Base-by-base conservation (phyloP, 129 eudicot genomes). In the Flaveria trinervia region DNA sequence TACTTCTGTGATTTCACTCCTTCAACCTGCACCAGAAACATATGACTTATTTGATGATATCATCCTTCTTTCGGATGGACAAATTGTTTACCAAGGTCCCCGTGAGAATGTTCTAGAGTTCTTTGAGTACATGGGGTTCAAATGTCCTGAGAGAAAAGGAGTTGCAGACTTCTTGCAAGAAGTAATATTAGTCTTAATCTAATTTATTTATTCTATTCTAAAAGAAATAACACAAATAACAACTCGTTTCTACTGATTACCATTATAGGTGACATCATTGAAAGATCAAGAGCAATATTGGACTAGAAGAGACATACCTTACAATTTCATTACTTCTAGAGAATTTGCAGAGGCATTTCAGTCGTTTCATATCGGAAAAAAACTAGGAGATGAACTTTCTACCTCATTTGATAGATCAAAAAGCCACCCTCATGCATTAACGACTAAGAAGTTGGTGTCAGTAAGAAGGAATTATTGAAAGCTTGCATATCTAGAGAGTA, bases 291-390 rank as follows among this genome's bases (percentile, higher is more conserved):
- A 80, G 71, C 96, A 90, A 54, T 90, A 90, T 46, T 90, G 96
- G 96, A 57, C 61, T 16, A 54, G 74, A 43, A 78, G 87, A 77
- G 89, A 88, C 25, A 79, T 82, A 50, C 80, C 89, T 22, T 88
- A 86, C 72, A 78, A 46, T 59, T 90, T 85, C 64, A 59, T 94
- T 33, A 85, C 84, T 55, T 88, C 81, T 46, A 81, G 69, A 72
- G 97, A 94, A 78, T 89, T 94, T 72, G 88, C 93, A 15, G 97
- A 94, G 81, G 92, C 97, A 59, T 94, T 91, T 74, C 90, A 87
- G 82, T 84, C 96, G 17, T 95, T 95, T 82, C 97, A 92, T 59
- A 78, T 95, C 20, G 99, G 99, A 22, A 77, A 80, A 49, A 80
- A 77, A 57, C 81, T 92, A n/a, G 88, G 90, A 0, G 94, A 92